phyloP scores from a whole-genome alignment of 768 basidiomycete genomes.

The Boletus tomentosulus region DNA sequence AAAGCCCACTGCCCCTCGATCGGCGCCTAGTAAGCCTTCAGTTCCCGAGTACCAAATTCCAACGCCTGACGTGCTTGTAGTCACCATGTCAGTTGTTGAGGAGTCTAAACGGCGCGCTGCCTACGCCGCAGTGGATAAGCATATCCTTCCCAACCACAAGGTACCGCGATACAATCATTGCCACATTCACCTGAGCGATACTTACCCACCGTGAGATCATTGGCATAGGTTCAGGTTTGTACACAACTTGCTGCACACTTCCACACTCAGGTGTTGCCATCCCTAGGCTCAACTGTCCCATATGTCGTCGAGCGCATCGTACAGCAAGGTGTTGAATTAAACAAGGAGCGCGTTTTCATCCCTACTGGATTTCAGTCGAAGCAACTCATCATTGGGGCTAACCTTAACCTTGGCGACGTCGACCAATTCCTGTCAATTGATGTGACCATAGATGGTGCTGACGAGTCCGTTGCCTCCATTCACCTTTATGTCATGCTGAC shows the following conservation, averaged over 20 bases:
- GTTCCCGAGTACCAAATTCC: no score
- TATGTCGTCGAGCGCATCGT: conserved; percentile 96
- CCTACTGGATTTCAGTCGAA: conserved; percentile 97
- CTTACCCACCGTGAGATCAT: no score
- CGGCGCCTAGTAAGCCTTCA: no score
- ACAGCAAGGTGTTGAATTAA: conserved; percentile 70
- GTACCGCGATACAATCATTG: no score
- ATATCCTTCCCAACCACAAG: no score
- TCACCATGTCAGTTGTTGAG: no score
- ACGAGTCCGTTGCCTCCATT: conserved; percentile 61
- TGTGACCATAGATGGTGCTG: conserved; percentile 97
- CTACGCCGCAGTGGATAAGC: no score
- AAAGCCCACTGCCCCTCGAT: no score
- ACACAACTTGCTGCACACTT: not conserved
- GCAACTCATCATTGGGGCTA: conserved; percentile 81
- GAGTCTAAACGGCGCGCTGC: no score
- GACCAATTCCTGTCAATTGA: conserved; percentile 87
- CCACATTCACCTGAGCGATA: no score
- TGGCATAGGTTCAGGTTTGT: conserved; percentile 81
- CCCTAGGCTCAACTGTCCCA: conserved; percentile 82
- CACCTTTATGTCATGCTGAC: not conserved
- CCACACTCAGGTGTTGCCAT: not conserved
- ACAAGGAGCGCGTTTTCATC: conserved; percentile 81
- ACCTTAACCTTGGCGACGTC: conserved; percentile 79
- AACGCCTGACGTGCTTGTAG: no score